Evolutionary conservation across 148 eudicot genomes (phyloP).

Genomic region (Euryodendron excelsum): DNA sequence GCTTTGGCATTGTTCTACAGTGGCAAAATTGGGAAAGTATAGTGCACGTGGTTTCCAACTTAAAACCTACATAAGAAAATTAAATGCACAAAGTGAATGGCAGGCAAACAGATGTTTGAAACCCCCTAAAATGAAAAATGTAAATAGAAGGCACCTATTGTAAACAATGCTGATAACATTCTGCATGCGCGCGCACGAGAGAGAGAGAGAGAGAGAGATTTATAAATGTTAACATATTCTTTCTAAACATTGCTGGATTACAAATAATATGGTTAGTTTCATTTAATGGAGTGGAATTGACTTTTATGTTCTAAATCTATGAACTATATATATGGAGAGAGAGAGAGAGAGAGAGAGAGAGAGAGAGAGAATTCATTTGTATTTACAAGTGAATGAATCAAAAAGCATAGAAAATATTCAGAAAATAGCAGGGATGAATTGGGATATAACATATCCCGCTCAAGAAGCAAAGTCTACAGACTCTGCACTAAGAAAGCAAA

Average conservation of each 20-base stretch:
- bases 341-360: neutral
- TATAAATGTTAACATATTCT: too few species aligned
- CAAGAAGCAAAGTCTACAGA: neutral
- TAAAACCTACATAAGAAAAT: conserved; percentile 50
- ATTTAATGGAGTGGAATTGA: neutral
- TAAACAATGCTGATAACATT: neutral
- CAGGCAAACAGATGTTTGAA: neutral
- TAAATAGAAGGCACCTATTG: neutral
- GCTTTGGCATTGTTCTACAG: conserved; percentile 66
- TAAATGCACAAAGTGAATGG: neutral
- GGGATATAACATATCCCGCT: neutral
- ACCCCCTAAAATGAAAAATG: neutral
- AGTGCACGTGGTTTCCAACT: conserved; percentile 81
- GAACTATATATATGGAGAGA: neutral
- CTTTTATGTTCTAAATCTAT: neutral
- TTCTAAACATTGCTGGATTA: neutral
- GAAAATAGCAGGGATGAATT: neutral
- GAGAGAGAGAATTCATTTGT: neutral
- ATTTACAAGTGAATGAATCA: neutral
- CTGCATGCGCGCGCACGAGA: too few species aligned
- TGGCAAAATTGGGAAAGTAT: conserved; percentile 79
- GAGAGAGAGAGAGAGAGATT: neutral
- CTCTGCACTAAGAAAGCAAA: neutral
- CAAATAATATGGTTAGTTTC: neutral
- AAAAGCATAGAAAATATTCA: neutral